These are phyloP conservation scores for Raffaelea ambrosiae DNA, from an alignment of 2,329 filamentous ascomycete species.

Conservation along the genomic window DNA sequence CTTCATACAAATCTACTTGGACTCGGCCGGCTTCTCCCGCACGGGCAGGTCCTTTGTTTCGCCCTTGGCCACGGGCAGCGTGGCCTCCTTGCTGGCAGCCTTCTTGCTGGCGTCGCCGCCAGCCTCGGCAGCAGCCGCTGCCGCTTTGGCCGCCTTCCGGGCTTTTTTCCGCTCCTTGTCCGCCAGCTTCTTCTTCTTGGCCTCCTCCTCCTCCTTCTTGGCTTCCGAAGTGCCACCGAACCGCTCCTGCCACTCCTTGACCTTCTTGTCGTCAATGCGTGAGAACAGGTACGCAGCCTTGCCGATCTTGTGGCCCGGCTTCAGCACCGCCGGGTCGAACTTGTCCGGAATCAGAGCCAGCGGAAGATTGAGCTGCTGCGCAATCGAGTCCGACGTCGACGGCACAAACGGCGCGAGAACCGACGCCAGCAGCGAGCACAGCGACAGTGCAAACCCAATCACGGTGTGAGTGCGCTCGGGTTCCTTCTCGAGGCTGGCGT, in stretches of 20 bases:
- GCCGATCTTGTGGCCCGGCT: constrained; percentile 72
- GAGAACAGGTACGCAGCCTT: constrained; percentile 48
- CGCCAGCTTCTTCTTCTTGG: constrained; percentile 21
- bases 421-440: constrained; percentile 72
- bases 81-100: constrained; percentile 3
- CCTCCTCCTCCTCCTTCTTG: constrained; percentile 19
- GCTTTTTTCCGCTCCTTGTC: constrained; percentile 20
- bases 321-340: constrained; percentile 54
- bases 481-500: constrained; percentile 38
- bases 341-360: constrained; percentile 54
- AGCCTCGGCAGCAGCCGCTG: constrained; percentile 8
- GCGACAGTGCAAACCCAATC: constrained; percentile 75
- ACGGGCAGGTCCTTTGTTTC: constrained; percentile 20
- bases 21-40: constrained; percentile 20
- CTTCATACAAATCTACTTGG: constrained; percentile 9
- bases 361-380: constrained; percentile 56
- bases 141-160: constrained; percentile 20
- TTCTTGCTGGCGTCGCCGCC: constrained; percentile 5
- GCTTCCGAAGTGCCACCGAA: constrained; percentile 37
- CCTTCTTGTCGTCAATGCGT: constrained; percentile 64
- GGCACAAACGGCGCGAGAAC: constrained; percentile 82
- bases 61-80: constrained; percentile 15
- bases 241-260: constrained; percentile 59
- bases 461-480: constrained; percentile 46
- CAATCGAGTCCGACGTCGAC: constrained; percentile 64